A percentile compares a stretch with the other conserved stretches of the same genome.
Conservation (phyloP, 371 early-diverging fungal species). For the Entomophthora muscae region DNA sequence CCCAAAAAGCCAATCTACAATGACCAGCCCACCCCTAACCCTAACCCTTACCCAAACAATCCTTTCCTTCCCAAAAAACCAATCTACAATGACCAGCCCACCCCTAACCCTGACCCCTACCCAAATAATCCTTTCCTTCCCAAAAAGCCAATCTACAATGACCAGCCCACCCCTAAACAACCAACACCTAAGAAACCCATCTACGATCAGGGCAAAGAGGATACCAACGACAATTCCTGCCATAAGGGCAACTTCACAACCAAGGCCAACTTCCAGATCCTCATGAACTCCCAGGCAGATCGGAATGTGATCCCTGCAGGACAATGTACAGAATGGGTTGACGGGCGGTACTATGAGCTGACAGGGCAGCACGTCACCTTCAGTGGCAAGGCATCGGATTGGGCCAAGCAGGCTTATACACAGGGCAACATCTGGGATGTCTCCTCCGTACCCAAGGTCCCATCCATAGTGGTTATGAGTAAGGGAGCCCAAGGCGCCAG, state of each 20-base stretch:
- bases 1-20: too few relatives aligned
- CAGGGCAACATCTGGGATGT: constrained; percentile 6
- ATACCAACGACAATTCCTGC: too few relatives aligned
- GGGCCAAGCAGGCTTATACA: background rate
- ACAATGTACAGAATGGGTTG: constrained; percentile 11
- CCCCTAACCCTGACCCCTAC: too few relatives aligned
- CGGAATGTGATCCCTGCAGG: background rate
- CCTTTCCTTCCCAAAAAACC: too few relatives aligned
- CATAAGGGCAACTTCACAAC: background rate
- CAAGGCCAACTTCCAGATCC: background rate
- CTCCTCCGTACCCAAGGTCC: background rate
- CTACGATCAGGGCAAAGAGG: too few relatives aligned
- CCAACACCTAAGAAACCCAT: too few relatives aligned
- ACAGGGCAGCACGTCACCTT: constrained; percentile 5
- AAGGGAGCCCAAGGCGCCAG: background rate
- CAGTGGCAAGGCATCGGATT: background rate
- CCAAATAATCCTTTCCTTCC: too few relatives aligned
- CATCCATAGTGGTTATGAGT: constrained; percentile 7
- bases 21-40: too few relatives aligned
- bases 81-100: too few relatives aligned
- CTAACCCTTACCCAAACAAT: too few relatives aligned
- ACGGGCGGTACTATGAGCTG: constrained; percentile 7
- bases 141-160: too few relatives aligned
- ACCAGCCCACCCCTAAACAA: too few relatives aligned
- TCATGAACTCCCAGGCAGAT: background rate